phyloP scores from a whole-genome alignment of 345 rosid genomes.

The Bretschneidera sinensis region DNA sequence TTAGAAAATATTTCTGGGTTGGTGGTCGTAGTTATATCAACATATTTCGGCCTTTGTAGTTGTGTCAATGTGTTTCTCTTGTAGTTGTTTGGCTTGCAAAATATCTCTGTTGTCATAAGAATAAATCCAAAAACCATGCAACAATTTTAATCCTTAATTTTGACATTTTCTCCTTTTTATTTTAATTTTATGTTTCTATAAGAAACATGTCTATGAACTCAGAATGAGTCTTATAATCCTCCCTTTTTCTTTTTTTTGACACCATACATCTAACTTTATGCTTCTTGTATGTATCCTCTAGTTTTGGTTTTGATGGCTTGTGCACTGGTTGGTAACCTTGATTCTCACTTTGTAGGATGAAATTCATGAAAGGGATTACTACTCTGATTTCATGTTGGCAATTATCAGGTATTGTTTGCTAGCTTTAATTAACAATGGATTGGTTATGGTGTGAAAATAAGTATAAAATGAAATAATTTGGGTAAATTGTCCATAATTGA shows the following conservation, averaged over 20 bases:
- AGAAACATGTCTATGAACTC: neutral
- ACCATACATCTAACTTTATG: neutral
- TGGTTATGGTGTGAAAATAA: constrained; percentile 5
- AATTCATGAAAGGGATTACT: constrained; percentile 95
- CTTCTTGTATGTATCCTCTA: neutral
- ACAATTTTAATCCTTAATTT: too few species aligned
- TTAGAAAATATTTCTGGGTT: too few species aligned
- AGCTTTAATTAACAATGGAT: constrained; percentile 5
- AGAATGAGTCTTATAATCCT: too few species aligned
- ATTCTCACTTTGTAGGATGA: constrained; percentile 70
- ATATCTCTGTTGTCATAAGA: too few species aligned
- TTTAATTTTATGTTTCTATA: neutral
- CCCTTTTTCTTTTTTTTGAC: neutral
- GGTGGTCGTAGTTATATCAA: too few species aligned
- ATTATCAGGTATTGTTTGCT: constrained; percentile 61
- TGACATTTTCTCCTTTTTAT: too few species aligned
- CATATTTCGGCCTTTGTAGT: too few species aligned
- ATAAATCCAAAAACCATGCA: too few species aligned
- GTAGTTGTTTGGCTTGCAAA: too few species aligned
- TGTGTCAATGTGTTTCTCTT: too few species aligned
- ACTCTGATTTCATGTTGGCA: constrained; percentile 90
- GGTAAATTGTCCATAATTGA: neutral
- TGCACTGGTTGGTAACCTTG: constrained; percentile 16
- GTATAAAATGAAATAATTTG: neutral
- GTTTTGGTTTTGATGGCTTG: constrained; percentile 14